These are phyloP conservation scores for Blakeslea trispora DNA, from an alignment of 371 early-diverging fungal species.

Conservation along the genomic window DNA sequence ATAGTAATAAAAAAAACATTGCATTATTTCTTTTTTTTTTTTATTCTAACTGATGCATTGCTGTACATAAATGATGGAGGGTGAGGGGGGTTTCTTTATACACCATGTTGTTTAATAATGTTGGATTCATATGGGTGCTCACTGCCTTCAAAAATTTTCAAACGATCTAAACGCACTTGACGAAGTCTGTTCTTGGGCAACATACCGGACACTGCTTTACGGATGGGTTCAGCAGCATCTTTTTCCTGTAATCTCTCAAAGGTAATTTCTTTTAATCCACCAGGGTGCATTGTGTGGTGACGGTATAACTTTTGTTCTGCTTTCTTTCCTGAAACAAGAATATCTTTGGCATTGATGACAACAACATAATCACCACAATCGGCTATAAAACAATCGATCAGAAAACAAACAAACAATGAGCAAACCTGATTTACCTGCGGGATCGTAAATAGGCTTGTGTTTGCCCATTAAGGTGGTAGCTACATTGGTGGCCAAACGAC, in stretches of 20 bases:
- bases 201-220: conserved; percentile 95
- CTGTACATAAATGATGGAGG: too few species aligned
- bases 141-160: conserved; percentile 86
- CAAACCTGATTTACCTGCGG: conserved; percentile 81
- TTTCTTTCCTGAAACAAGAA: conserved; percentile 87
- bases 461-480: conserved; percentile 96
- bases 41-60: background rate
- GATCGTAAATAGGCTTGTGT: conserved; percentile 95
- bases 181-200: conserved; percentile 94
- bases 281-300: conserved; percentile 89
- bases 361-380: conserved; percentile 98
- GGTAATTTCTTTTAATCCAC: conserved; percentile 86
- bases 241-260: conserved; percentile 76
- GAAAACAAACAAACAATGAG: conserved; percentile 1
- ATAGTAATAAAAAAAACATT: background rate
- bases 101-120: conserved; percentile 84
- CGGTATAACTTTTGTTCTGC: conserved; percentile 87
- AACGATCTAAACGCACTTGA: conserved; percentile 74
- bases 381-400: conserved; percentile 49
- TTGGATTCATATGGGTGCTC: conserved; percentile 92
- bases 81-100: background rate
- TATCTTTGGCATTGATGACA: conserved; percentile 90
- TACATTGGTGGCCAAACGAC: conserved; percentile 85
- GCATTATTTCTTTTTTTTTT: background rate
- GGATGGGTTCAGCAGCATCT: conserved; percentile 82